Conservation (phyloP, 306 rosid species). For the Quercus alba region DNA sequence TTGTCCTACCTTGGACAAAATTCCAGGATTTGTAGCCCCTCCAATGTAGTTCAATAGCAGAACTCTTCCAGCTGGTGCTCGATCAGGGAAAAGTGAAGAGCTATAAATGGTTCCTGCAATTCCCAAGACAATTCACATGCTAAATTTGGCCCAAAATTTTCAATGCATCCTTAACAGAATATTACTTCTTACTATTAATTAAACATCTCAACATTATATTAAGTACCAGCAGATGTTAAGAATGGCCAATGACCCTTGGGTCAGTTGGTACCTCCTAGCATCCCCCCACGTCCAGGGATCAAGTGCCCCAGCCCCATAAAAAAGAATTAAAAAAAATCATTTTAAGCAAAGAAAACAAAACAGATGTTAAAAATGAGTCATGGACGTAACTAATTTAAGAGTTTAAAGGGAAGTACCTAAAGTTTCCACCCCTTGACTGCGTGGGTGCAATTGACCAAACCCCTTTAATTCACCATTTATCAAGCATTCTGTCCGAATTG, state of each 20-base stretch:
- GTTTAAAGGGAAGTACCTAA: slow-evolving; percentile 51
- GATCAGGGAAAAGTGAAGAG: slow-evolving; percentile 91
- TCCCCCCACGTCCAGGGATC: no score
- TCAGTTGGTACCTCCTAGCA: no score
- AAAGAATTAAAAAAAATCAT: no score
- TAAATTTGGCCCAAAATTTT: slow-evolving; percentile 23
- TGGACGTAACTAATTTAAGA: background rate
- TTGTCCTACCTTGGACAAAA: slow-evolving; percentile 68
- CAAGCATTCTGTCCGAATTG: slow-evolving; percentile 78
- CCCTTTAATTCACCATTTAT: slow-evolving; percentile 86
- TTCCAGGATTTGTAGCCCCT: slow-evolving; percentile 89
- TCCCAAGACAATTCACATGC: slow-evolving; percentile 21
- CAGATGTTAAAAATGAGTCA: background rate
- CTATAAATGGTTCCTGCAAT: slow-evolving; percentile 93
- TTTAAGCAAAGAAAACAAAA: no score
- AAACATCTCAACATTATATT: background rate
- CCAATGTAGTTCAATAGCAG: slow-evolving; percentile 95
- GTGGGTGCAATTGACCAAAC: slow-evolving; percentile 97
- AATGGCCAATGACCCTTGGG: no score
- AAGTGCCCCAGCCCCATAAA: no score
- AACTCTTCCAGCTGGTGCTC: slow-evolving; percentile 92
- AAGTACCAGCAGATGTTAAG: background rate
- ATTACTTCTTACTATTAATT: background rate
- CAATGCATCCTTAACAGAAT: slow-evolving; percentile 1
- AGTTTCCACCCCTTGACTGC: slow-evolving; percentile 94